These are phyloP conservation scores for Buxus sempervirens DNA, from an alignment of 164 flowering plant species.

Conservation along the genomic window DNA sequence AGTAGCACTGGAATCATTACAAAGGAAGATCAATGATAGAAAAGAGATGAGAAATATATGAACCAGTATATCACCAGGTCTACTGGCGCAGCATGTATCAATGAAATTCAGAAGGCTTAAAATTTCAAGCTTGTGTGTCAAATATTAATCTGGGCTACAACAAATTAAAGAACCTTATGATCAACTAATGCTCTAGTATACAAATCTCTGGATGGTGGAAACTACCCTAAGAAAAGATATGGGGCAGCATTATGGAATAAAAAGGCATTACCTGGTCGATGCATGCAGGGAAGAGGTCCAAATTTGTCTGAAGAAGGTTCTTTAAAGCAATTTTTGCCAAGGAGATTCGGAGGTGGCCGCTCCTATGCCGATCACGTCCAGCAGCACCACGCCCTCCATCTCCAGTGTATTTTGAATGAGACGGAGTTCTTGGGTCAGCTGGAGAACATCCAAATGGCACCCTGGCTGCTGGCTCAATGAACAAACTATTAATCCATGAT, in stretches of 20 bases:
- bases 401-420: constrained; percentile 71
- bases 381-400: constrained; percentile 72
- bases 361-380: constrained; percentile 80
- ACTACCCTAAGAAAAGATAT: not conserved
- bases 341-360: constrained; percentile 77
- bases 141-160: not conserved
- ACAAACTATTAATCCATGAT: constrained; percentile 89
- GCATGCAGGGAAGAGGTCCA: constrained; percentile 97
- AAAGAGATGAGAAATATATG: not conserved
- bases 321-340: constrained; percentile 90
- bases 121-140: not conserved
- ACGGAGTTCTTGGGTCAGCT: constrained; percentile 97
- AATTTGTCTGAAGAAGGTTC: constrained; percentile 91
- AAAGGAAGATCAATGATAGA: not conserved
- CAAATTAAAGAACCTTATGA: not conserved
- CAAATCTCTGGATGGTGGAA: not conserved
- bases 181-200: not conserved
- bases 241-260: not conserved
- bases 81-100: constrained; percentile 7
- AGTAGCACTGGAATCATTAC: constrained; percentile 69
- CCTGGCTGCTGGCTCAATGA: constrained; percentile 85
- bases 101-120: not conserved
- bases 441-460: constrained; percentile 97
- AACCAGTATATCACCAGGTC: not conserved
- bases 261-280: constrained; percentile 82